A percentile compares a stretch with the other conserved stretches of the same genome.
These are phyloP conservation scores for Phytophthora pinifolia DNA, from an alignment of 352 stramenopile genomes.

Conservation along the genomic window DNA sequence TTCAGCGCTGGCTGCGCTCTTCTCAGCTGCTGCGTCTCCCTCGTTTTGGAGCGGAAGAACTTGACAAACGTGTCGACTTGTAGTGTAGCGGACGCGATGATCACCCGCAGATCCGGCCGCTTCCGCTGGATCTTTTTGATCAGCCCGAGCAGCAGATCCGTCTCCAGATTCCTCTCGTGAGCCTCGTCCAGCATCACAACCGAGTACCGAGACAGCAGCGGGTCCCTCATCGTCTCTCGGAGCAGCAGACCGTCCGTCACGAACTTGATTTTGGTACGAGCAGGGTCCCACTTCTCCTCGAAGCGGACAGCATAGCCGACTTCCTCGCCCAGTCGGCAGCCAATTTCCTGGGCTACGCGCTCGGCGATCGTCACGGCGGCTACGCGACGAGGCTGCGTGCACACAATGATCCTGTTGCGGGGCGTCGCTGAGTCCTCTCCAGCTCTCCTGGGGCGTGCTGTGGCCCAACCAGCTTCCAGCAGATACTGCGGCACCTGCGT, in stretches of 20 bases:
- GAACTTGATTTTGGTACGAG: slow-evolving; percentile 96
- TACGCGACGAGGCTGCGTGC: slow-evolving; percentile 94
- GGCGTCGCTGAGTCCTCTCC: slow-evolving; percentile 1
- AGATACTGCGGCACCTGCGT: slow-evolving; percentile 94
- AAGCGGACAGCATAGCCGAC: slow-evolving; percentile 99
- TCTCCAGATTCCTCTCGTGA: slow-evolving; percentile 94
- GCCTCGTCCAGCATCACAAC: slow-evolving; percentile 93
- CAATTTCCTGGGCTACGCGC: slow-evolving; percentile 97
- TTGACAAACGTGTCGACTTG: slow-evolving; percentile 88
- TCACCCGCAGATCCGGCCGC: slow-evolving; percentile 86
- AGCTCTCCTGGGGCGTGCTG: slow-evolving; percentile 4
- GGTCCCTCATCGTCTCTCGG: slow-evolving; percentile 91
- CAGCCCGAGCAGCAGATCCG: slow-evolving; percentile 93
- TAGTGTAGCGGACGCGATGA: slow-evolving; percentile 80
- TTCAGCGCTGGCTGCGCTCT: slow-evolving; percentile 16
- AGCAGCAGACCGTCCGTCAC: slow-evolving; percentile 99
- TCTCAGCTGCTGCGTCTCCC: slow-evolving; percentile 14
- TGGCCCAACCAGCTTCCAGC: slow-evolving; percentile 87
- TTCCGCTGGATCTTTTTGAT: slow-evolving; percentile 95
- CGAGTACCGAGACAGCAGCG: slow-evolving; percentile 73
- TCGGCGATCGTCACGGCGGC: slow-evolving; percentile 98
- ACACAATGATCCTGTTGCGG: slow-evolving; percentile 66
- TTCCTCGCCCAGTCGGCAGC: slow-evolving; percentile 92
- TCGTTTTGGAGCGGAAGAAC: slow-evolving; percentile 84
- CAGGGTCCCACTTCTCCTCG: slow-evolving; percentile 91